phyloP scores from a whole-genome alignment of 2,329 filamentous ascomycete genomes.

The Colletotrichum sp. region DNA sequence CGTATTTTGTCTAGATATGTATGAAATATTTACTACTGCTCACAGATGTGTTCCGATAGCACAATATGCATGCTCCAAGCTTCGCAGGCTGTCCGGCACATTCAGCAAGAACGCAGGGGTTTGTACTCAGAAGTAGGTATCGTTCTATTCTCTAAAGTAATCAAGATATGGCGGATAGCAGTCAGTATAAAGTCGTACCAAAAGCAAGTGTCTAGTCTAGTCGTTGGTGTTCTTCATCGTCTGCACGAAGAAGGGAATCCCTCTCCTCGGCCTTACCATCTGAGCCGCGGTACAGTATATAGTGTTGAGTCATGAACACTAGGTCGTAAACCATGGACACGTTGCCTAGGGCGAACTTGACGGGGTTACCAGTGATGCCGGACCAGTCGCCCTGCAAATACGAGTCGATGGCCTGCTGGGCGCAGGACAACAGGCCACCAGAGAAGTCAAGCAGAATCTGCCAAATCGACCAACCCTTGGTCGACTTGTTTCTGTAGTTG shows the following conservation, averaged over 20 bases:
- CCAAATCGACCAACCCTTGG: conserved; percentile 84
- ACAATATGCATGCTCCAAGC: background rate
- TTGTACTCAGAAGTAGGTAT: background rate
- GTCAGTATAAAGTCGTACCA: background rate
- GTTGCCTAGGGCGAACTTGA: conserved; percentile 87
- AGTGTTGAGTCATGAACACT: conserved; percentile 90
- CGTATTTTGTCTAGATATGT: background rate
- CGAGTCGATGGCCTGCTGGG: conserved; percentile 85
- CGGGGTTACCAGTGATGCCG: conserved; percentile 87
- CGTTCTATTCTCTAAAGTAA: background rate
- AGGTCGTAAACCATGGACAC: conserved; percentile 86
- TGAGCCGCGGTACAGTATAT: conserved; percentile 68
- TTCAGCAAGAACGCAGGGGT: background rate
- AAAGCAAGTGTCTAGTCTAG: conserved; percentile 12
- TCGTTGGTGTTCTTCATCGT: conserved; percentile 22
- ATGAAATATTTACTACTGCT: background rate
- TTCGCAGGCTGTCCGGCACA: background rate
- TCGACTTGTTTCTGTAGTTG: conserved; percentile 87
- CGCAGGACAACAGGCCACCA: conserved; percentile 81
- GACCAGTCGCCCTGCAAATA: conserved; percentile 87
- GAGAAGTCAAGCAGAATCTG: conserved; percentile 84
- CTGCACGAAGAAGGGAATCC: conserved; percentile 16
- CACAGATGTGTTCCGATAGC: background rate
- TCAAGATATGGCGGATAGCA: background rate
- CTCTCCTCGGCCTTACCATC: conserved; percentile 22